phyloP scores from a whole-genome alignment of 2,329 filamentous ascomycete genomes.

The Fusarium albosuccineum region DNA sequence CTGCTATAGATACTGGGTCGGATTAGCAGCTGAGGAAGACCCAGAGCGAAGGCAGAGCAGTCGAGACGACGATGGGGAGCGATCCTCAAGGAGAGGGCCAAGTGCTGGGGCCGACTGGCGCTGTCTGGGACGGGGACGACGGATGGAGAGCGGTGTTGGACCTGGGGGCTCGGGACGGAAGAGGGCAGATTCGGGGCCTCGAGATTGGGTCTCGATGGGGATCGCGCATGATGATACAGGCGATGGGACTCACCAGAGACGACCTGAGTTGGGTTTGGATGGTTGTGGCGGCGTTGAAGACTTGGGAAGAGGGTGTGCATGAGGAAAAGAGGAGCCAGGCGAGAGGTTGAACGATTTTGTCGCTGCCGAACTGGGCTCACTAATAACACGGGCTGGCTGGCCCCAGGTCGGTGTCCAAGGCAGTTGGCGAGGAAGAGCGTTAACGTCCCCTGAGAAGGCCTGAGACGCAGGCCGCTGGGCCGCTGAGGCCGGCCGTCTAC shows the following conservation, averaged over 20 bases:
- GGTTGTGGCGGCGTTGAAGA: slow-evolving; percentile 51
- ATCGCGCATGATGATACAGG: slow-evolving; percentile 54
- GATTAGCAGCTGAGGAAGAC: slow-evolving; percentile 41
- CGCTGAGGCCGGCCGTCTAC: slow-evolving; percentile 4
- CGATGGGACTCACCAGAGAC: slow-evolving; percentile 55
- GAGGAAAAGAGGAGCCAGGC: slow-evolving; percentile 59
- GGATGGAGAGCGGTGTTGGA: slow-evolving; percentile 42
- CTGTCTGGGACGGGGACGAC: slow-evolving; percentile 42
- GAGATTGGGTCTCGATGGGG: slow-evolving; percentile 46
- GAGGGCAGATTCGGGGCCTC: slow-evolving; percentile 41
- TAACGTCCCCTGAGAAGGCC: slow-evolving; percentile 23
- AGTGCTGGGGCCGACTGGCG: slow-evolving; percentile 40
- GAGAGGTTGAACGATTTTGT: slow-evolving; percentile 58
- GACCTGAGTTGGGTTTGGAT: slow-evolving; percentile 49
- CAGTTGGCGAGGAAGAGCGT: slow-evolving; percentile 17
- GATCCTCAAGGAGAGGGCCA: slow-evolving; percentile 23
- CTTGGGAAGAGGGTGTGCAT: slow-evolving; percentile 57
- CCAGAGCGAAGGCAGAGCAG: slow-evolving; percentile 8
- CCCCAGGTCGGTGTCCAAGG: slow-evolving; percentile 23
- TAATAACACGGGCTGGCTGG: slow-evolving; percentile 44
- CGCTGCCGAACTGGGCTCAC: slow-evolving; percentile 49
- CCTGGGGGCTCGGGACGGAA: slow-evolving; percentile 39
- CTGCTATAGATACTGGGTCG: slow-evolving; percentile 24
- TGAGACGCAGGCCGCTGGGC: slow-evolving; percentile 17
- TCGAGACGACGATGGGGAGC: slow-evolving; percentile 28